Conservation (phyloP, 192 early-diverging fungal genomes). For the Mycoemilia scoparia region DNA sequence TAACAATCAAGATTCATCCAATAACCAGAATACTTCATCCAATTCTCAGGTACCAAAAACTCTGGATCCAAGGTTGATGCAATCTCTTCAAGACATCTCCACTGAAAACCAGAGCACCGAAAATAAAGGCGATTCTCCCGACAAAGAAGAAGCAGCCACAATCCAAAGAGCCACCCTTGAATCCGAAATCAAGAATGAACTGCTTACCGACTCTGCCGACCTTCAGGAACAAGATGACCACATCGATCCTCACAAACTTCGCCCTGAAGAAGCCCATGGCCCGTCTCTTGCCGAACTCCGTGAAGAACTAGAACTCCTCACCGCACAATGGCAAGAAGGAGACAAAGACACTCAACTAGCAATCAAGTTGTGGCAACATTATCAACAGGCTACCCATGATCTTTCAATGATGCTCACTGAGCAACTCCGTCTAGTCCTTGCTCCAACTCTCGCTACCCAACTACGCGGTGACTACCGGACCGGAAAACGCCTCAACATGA, state of each 20-base stretch:
- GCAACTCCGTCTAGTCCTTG: slow-evolving; percentile 87
- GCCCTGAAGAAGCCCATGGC: too few species aligned
- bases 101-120: slow-evolving; percentile 5
- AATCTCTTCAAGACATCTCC: slow-evolving; percentile 2
- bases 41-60: too few species aligned
- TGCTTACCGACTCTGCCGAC: too few species aligned
- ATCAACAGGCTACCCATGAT: slow-evolving; percentile 77
- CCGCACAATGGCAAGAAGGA: slow-evolving; percentile 51
- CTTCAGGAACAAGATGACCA: too few species aligned
- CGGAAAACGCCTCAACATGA: slow-evolving; percentile 98
- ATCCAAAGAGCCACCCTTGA: too few species aligned
- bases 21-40: too few species aligned
- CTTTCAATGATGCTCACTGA: slow-evolving; percentile 81
- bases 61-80: background rate
- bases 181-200: too few species aligned
- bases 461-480: slow-evolving; percentile 94
- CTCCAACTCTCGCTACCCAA: slow-evolving; percentile 91
- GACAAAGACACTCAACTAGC: slow-evolving; percentile 34
- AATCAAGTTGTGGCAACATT: slow-evolving; percentile 69
- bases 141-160: too few species aligned
- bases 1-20: too few species aligned
- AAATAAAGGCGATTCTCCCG: slow-evolving; percentile 3
- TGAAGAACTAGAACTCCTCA: slow-evolving; percentile 53
- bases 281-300: slow-evolving; percentile 68
- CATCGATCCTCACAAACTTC: too few species aligned